Percentiles rank a stretch among this genome's conserved stretches.
Evolutionary conservation across 2,329 filamentous ascomycete genomes (phyloP).

Genomic region (Epichloe festucae): DNA sequence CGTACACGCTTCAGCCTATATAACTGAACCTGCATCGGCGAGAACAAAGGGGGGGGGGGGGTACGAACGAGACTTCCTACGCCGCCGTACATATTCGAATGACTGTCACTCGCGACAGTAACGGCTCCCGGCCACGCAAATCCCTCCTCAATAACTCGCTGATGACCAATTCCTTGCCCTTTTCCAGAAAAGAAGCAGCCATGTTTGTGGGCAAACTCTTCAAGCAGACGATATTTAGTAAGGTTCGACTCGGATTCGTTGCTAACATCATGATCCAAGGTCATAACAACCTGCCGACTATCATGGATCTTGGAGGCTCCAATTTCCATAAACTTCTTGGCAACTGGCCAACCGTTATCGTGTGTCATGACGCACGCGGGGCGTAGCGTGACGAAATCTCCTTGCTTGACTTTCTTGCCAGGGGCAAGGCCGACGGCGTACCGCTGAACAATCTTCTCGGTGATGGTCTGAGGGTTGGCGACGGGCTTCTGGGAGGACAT

Average conservation of each 20-base stretch:
- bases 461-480: constrained; percentile 31
- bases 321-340: constrained; percentile 64
- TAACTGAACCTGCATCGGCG: no score
- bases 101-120: constrained; percentile 64
- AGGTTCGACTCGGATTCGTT: constrained; percentile 68
- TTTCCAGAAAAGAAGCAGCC: constrained; percentile 62
- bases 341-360: constrained; percentile 69
- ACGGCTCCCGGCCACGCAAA: constrained; percentile 73
- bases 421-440: constrained; percentile 63
- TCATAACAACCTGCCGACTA: constrained; percentile 64
- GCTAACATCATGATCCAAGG: constrained; percentile 80
- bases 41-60: background rate
- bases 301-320: constrained; percentile 61
- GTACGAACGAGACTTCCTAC: constrained; percentile 50
- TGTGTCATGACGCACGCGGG: constrained; percentile 75
- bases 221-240: constrained; percentile 70
- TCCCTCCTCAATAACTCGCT: constrained; percentile 63
- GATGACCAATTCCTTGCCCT: constrained; percentile 75
- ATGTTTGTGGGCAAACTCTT: constrained; percentile 68
- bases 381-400: constrained; percentile 73
- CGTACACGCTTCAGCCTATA: no score
- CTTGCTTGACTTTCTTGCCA: constrained; percentile 62
- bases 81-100: constrained; percentile 76
- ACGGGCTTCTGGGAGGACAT: constrained; percentile 29
- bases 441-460: constrained; percentile 82